Conservation (phyloP, 1,284 basidiomycete genomes). For the Leccinum griseonigrum region DNA sequence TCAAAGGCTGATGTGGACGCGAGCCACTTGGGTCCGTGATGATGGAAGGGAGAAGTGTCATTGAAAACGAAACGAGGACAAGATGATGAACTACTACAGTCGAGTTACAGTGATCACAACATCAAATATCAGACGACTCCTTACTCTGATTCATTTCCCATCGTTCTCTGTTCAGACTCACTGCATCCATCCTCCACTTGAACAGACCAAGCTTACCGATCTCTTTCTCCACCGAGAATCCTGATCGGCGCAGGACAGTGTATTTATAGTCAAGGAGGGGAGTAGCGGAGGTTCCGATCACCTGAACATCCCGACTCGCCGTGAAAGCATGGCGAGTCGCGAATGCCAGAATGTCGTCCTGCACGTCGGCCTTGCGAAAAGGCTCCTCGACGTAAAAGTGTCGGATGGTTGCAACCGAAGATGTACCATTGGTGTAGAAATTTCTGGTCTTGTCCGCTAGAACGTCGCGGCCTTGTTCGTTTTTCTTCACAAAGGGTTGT, state of each 20-base stretch:
- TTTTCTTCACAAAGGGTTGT: slow-evolving; percentile 22
- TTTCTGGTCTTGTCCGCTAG: slow-evolving; percentile 12
- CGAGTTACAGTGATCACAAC: background rate
- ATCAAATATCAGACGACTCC: slow-evolving; percentile 9
- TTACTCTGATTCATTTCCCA: slow-evolving; percentile 24
- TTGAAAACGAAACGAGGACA: slow-evolving; percentile 10
- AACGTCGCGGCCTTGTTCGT: slow-evolving; percentile 15
- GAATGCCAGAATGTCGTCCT: slow-evolving; percentile 63
- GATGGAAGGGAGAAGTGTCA: slow-evolving; percentile 39
- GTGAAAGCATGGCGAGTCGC: slow-evolving; percentile 60
- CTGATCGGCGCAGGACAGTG: slow-evolving; percentile 43
- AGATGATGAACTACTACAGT: background rate
- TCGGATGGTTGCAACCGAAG: slow-evolving; percentile 60
- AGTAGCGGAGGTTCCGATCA: slow-evolving; percentile 47
- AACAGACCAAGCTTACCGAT: slow-evolving; percentile 48
- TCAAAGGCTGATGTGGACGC: slow-evolving; percentile 44
- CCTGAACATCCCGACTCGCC: slow-evolving; percentile 38
- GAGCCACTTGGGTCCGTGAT: slow-evolving; percentile 26
- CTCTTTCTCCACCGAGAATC: slow-evolving; percentile 49
- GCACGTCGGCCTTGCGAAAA: slow-evolving; percentile 55
- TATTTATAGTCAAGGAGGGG: slow-evolving; percentile 53
- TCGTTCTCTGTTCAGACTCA: slow-evolving; percentile 22
- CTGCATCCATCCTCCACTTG: slow-evolving; percentile 46
- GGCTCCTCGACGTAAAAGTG: slow-evolving; percentile 73
- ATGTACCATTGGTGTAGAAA: slow-evolving; percentile 35